Evolutionary conservation across 2,329 filamentous ascomycete species (phyloP).

Genomic region (Penicillium glabrum): DNA sequence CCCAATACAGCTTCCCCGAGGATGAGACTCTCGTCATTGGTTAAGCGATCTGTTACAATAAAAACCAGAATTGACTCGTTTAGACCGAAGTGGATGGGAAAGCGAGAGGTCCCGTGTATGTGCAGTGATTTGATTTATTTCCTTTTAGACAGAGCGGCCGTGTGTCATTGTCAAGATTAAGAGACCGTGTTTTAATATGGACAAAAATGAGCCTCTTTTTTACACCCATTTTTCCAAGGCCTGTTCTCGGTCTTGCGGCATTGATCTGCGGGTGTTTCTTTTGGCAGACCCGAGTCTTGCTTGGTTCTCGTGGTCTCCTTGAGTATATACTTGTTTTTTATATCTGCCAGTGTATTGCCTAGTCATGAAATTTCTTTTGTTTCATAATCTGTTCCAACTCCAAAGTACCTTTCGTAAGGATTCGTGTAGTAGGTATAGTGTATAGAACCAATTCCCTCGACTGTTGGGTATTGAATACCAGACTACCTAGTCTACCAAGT

Average conservation of each 20-base stretch:
- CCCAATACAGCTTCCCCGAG: slow-evolving; percentile 87
- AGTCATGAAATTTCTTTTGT: slow-evolving; percentile 33
- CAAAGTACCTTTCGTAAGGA: background rate
- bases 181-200: slow-evolving; percentile 42
- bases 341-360: slow-evolving; percentile 27
- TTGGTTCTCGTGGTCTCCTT: slow-evolving; percentile 16
- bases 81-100: slow-evolving; percentile 15
- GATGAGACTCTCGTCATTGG: slow-evolving; percentile 88
- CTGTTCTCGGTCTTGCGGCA: slow-evolving; percentile 22
- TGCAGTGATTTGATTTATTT: slow-evolving; percentile 19
- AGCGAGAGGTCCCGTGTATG: slow-evolving; percentile 26
- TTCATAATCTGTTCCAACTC: background rate
- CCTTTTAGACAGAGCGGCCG: slow-evolving; percentile 34
- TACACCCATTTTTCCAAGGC: slow-evolving; percentile 8
- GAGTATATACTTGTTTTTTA: slow-evolving; percentile 29
- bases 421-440: background rate
- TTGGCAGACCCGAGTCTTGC: slow-evolving; percentile 12
- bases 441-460: background rate
- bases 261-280: slow-evolving; percentile 12
- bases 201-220: slow-evolving; percentile 35
- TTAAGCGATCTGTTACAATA: slow-evolving; percentile 54
- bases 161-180: slow-evolving; percentile 38
- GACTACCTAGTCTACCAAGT: no score
- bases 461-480: no score
- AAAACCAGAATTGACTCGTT: slow-evolving; percentile 15